phyloP scores from a whole-genome alignment of 345 rosid species.

The Salix exigua region DNA sequence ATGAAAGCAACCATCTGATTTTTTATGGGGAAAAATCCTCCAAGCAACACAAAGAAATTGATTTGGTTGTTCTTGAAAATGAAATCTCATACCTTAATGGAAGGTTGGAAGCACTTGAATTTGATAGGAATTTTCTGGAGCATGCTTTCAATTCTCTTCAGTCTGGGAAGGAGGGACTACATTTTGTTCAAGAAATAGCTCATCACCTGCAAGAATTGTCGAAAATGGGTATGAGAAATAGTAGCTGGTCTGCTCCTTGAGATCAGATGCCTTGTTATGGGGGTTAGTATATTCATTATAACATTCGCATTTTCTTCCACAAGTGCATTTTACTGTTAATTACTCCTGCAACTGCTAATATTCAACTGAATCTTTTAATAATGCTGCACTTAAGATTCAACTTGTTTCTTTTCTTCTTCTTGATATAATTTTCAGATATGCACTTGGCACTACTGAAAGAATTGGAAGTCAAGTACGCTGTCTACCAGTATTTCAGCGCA shows the following conservation, averaged over 20 bases:
- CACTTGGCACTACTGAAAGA: not conserved
- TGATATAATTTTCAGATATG: not conserved
- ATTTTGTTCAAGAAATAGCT: conserved; percentile 44
- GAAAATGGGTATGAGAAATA: conserved; percentile 21
- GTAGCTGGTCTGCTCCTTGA: conserved; percentile 20
- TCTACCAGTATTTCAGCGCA: not conserved
- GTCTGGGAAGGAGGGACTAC: conserved; percentile 37
- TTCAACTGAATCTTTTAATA: not conserved
- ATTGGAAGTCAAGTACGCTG: not conserved
- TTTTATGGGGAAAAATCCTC: conserved; percentile 3
- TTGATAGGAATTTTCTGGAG: conserved; percentile 37
- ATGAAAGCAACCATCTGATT: conserved; percentile 1
- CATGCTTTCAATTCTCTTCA: conserved; percentile 40
- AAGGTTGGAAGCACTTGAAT: conserved; percentile 51
- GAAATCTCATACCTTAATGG: conserved; percentile 46
- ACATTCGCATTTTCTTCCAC: not conserved
- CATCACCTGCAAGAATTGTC: conserved; percentile 40
- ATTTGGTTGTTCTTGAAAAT: conserved; percentile 30
- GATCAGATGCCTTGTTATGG: not conserved
- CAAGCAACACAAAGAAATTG: conserved; percentile 13
- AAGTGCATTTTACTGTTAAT: not conserved
- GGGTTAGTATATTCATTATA: conserved; percentile 2
- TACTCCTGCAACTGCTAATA: not conserved
- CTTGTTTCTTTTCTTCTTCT: not conserved
- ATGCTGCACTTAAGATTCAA: not conserved